Evolutionary conservation across 164 flowering plant species (phyloP).

Genomic region (Berberis thunbergii): DNA sequence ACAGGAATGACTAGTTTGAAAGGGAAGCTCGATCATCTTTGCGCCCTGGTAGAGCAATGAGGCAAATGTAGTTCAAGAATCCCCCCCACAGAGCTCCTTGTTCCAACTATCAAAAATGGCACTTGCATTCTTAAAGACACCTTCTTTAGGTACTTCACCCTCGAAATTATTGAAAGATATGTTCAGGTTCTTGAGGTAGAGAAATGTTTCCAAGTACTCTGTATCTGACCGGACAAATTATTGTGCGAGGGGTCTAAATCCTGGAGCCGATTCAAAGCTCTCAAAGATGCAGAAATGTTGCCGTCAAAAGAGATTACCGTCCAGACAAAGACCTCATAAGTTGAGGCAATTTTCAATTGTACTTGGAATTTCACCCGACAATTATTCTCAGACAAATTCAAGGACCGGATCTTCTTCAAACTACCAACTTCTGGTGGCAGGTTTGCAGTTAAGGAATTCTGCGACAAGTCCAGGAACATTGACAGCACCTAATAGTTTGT

Average conservation of each 20-base stretch:
- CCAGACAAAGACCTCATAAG: neutral
- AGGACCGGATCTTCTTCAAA: neutral
- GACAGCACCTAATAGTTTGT: constrained; percentile 3
- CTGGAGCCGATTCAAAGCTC: constrained; percentile 6
- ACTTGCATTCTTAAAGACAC: constrained; percentile 1
- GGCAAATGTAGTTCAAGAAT: neutral
- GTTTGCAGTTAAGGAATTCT: constrained; percentile 15
- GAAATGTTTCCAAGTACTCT: neutral
- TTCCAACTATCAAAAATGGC: neutral
- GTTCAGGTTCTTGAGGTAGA: neutral
- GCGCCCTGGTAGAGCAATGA: neutral
- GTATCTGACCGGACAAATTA: constrained; percentile 14
- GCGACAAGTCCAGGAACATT: neutral
- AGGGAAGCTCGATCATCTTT: neutral
- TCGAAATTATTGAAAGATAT: constrained; percentile 2
- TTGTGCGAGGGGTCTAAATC: constrained; percentile 14
- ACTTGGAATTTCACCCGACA: constrained; percentile 20
- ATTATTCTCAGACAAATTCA: constrained; percentile 16
- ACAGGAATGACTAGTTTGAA: neutral
- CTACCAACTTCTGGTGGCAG: constrained; percentile 17
- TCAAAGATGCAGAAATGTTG: constrained; percentile 2
- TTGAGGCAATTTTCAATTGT: constrained; percentile 3
- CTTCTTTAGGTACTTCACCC: constrained; percentile 6
- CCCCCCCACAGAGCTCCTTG: constrained; percentile 3
- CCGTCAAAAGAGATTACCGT: constrained; percentile 5